Evolutionary conservation across 2,329 filamentous ascomycete species (phyloP), one percentile per base, ranked within the genome.

Genomic region (Pseudocercospora eumusae): DNA sequence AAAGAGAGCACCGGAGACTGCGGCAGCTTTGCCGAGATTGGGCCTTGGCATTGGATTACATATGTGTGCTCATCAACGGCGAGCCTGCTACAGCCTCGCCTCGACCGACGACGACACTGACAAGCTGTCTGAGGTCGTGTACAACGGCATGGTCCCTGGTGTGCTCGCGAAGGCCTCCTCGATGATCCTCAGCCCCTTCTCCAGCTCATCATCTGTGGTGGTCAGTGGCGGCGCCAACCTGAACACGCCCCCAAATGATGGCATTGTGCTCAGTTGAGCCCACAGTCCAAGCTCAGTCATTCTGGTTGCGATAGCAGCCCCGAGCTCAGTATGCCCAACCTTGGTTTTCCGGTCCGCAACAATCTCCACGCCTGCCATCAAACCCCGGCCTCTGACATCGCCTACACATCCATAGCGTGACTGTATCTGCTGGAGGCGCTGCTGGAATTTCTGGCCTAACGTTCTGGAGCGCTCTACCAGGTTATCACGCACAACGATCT

Each of bases 131-230:
- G 25, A 45, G 8, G 21, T 42, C 36, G 25, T 54, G 21, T 73
- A 72, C 53, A 75, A 47, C 9, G 74, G 70, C 71, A 71, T 70
- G 1, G 73, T 75, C 2, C 74, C 74, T 78, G 7, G 84, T 79
- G n/a, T 84, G 76, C 18, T 84, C 7, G 62, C 63, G 53, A 88
- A 83, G 0, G 84, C 83, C 68, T 82, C 75, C 67, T 88, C 85
- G 63, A 88, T 76, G 50, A 88, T 82, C 1, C 61, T 67, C 61
- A 88, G 67, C 0, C 84, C 85, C 42, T 79, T 74, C 18, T 81
- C 77, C n/a, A 72, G 54, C 67, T 74, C 69, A 18, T 72, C 67
- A 6, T 65, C 68, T 4, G 68, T 69, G 8, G 69, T 67, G 9
- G 67, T 74, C 27, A 74, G 56, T n/a, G 69, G 70, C 25, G 70